Percentiles rank a stretch among this genome's conserved stretches.
Evolutionary conservation across 2,329 filamentous ascomycete genomes (phyloP).

Genomic region (Spiromastix sp.): DNA sequence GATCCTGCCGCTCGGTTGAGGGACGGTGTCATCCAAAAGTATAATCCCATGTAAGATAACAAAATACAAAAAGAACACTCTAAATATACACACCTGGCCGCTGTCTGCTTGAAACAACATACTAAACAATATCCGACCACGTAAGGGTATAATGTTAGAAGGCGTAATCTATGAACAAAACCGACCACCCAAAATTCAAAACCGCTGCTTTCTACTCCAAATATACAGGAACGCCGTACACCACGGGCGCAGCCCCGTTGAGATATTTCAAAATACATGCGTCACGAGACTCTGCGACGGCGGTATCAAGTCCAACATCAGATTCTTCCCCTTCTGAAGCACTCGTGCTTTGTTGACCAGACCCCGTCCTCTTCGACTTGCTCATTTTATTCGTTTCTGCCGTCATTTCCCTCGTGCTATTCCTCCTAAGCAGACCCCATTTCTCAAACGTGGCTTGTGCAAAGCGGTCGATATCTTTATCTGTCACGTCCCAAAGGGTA

Average conservation of each 20-base stretch:
- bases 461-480: constrained; percentile 93
- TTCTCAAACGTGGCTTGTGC: constrained; percentile 67
- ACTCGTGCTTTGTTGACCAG: constrained; percentile 1
- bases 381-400: constrained; percentile 21
- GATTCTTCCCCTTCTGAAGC: constrained; percentile 14
- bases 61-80: too few species aligned
- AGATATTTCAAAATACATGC: constrained; percentile 84
- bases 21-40: too few species aligned
- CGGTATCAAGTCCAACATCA: constrained; percentile 64
- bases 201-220: constrained; percentile 35
- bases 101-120: too few species aligned
- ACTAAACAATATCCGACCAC: too few species aligned
- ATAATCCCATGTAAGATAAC: too few species aligned
- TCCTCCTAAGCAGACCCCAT: constrained; percentile 62
- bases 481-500: constrained; percentile 95
- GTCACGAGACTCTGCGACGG: constrained; percentile 62
- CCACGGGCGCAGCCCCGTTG: constrained; percentile 84
- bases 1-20: too few species aligned
- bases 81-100: too few species aligned
- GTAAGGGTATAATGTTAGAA: too few species aligned
- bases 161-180: too few species aligned
- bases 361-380: constrained; percentile 18
- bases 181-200: too few species aligned
- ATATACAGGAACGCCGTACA: constrained; percentile 92
- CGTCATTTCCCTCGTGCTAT: background rate